Evolutionary conservation across 345 rosid genomes (phyloP).

Genomic region (Gossypium sturtianum): DNA sequence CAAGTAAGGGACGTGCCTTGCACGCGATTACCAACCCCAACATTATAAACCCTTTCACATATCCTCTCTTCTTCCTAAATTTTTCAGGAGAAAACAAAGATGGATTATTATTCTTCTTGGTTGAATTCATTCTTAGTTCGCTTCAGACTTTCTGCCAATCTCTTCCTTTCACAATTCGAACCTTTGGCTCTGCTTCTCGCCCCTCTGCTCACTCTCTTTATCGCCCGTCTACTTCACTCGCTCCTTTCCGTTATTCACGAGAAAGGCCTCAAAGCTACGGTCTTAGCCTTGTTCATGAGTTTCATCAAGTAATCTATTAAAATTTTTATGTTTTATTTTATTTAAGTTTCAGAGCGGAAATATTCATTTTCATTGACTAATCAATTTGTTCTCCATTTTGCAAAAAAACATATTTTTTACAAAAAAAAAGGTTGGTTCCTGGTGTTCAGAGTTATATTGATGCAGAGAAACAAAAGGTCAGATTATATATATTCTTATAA

Average conservation of each 20-base stretch:
- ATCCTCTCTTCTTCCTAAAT: not conserved
- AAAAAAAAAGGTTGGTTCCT: constrained; percentile 59
- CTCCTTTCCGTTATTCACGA: constrained; percentile 39
- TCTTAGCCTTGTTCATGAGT: constrained; percentile 48
- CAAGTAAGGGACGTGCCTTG: not conserved
- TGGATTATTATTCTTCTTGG: constrained; percentile 28
- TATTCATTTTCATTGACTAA: not conserved
- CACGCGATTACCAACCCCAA: constrained; percentile 1
- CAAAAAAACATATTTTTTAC: not conserved
- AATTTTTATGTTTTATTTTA: not conserved
- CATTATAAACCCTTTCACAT: not conserved
- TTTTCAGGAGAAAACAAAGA: not conserved
- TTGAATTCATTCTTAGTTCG: constrained; percentile 25
- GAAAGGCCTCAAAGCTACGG: constrained; percentile 53
- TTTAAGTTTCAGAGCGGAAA: not conserved
- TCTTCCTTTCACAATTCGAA: constrained; percentile 56
- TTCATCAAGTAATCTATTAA: constrained; percentile 46
- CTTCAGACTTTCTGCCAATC: constrained; percentile 50
- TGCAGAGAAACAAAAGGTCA: constrained; percentile 93
- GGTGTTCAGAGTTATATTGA: constrained; percentile 72
- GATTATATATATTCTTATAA: not conserved
- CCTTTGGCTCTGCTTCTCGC: constrained; percentile 58
- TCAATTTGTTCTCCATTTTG: not conserved
- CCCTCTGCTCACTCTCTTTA: constrained; percentile 57
- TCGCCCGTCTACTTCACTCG: constrained; percentile 51